Evolutionary conservation across 306 rosid species (phyloP).

Genomic region (Cucurbita pepo): DNA sequence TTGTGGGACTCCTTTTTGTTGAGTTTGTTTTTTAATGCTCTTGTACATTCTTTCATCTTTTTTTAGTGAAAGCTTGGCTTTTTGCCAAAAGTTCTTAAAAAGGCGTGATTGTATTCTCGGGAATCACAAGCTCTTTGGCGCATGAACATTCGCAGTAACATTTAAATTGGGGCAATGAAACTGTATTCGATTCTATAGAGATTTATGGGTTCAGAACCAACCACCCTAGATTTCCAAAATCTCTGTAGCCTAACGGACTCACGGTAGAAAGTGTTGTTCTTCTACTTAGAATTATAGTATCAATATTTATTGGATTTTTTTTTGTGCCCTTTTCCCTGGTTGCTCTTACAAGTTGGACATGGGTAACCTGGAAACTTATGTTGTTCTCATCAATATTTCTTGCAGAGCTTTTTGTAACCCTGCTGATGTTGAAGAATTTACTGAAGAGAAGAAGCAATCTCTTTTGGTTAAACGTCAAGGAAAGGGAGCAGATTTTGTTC

Average conservation of each 20-base stretch:
- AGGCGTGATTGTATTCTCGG: background rate
- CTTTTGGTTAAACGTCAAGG: slow-evolving; percentile 82
- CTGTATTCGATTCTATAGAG: background rate
- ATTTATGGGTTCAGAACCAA: background rate
- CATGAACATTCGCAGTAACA: background rate
- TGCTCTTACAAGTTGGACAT: background rate
- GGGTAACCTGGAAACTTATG: background rate
- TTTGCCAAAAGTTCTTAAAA: no score
- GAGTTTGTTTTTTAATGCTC: no score
- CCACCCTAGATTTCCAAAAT: background rate
- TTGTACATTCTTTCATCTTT: no score
- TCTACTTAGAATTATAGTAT: background rate
- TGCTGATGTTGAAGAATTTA: slow-evolving; percentile 90
- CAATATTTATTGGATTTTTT: background rate
- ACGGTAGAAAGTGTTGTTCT: background rate
- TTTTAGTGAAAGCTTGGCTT: no score
- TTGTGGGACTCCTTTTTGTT: no score
- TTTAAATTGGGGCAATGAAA: background rate
- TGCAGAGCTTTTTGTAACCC: slow-evolving; percentile 91
- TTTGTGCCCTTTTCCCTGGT: background rate
- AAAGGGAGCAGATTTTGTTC: slow-evolving; percentile 86
- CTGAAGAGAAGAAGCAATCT: slow-evolving; percentile 87
- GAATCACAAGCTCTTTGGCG: background rate
- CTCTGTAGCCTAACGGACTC: background rate
- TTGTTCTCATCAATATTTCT: slow-evolving; percentile 20